Evolutionary conservation across 192 early-diverging fungal genomes (phyloP).

Genomic region (Coemansia sp.): DNA sequence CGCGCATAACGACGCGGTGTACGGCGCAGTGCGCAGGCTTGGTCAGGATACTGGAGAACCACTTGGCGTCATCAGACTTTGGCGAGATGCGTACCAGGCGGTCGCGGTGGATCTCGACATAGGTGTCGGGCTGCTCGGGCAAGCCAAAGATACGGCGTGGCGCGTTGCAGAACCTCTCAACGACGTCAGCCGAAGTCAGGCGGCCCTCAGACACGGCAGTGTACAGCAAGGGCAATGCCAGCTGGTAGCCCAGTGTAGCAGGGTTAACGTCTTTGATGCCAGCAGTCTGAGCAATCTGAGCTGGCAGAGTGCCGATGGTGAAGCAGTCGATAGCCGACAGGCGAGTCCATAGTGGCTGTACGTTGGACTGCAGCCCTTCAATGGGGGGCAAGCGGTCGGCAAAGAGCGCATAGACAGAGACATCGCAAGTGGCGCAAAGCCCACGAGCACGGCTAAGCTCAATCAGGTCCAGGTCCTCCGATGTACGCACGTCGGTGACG

Average conservation of each 20-base stretch:
- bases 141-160: constrained; percentile 89
- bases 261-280: constrained; percentile 8
- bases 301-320: constrained; percentile 73
- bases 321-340: constrained; percentile 88
- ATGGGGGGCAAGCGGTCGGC: constrained; percentile 32
- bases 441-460: constrained; percentile 83
- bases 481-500: constrained; percentile 75
- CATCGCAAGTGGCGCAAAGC: constrained; percentile 87
- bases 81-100: constrained; percentile 57
- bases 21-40: constrained; percentile 68
- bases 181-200: constrained; percentile 76
- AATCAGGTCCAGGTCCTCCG: constrained; percentile 84
- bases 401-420: constrained; percentile 85
- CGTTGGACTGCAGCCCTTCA: constrained; percentile 43
- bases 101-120: constrained; percentile 91
- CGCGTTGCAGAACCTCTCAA: constrained; percentile 73
- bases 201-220: constrained; percentile 78
- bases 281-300: constrained; percentile 51
- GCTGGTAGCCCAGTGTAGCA: constrained; percentile 40
- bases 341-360: constrained; percentile 79
- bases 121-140: constrained; percentile 91
- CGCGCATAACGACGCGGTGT: constrained; percentile 86
- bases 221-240: constrained; percentile 65
- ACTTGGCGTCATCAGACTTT: constrained; percentile 30
- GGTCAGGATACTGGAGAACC: constrained; percentile 56